These are phyloP conservation scores for Macaranga tanarius DNA, from an alignment of 441 rosid genomes.

Conservation along the genomic window DNA sequence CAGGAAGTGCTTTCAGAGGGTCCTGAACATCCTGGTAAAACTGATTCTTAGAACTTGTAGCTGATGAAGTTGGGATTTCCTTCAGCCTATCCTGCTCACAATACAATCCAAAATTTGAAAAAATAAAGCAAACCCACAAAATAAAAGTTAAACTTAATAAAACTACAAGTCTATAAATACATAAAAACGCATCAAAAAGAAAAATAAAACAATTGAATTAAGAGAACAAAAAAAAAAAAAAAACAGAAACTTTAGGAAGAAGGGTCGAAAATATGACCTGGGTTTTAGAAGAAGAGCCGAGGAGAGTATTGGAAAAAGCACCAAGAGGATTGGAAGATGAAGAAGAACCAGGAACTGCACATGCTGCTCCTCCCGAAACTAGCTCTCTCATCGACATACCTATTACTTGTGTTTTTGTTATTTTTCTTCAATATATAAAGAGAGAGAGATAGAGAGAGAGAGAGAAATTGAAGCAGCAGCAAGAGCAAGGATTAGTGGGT, in stretches of 20 bases:
- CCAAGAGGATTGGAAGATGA: conserved; percentile 89
- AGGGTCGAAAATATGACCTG: conserved; percentile 44
- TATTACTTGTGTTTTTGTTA: background rate
- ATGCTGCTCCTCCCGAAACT: conserved; percentile 87
- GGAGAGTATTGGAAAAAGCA: conserved; percentile 82
- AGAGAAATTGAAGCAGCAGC: conserved; percentile 1
- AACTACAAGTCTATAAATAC: background rate
- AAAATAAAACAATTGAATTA: background rate
- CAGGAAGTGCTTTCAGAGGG: conserved; percentile 65
- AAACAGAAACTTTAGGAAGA: background rate
- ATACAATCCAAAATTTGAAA: background rate
- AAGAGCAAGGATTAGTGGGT: background rate
- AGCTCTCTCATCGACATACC: conserved; percentile 93
- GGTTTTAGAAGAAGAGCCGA: conserved; percentile 86
- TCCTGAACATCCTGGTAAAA: conserved; percentile 53
- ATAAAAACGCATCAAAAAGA: background rate
- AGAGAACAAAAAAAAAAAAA: background rate
- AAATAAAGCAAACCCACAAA: background rate
- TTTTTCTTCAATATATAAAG: too few species aligned
- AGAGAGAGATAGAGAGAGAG: too few species aligned
- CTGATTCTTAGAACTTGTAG: conserved; percentile 45
- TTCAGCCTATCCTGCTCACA: conserved; percentile 70
- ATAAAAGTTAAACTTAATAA: background rate
- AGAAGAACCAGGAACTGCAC: conserved; percentile 86
- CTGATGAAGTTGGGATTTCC: conserved; percentile 66